These are phyloP conservation scores for Bipolaris victoriae DNA, from an alignment of 2,329 filamentous ascomycete species.

Conservation along the genomic window DNA sequence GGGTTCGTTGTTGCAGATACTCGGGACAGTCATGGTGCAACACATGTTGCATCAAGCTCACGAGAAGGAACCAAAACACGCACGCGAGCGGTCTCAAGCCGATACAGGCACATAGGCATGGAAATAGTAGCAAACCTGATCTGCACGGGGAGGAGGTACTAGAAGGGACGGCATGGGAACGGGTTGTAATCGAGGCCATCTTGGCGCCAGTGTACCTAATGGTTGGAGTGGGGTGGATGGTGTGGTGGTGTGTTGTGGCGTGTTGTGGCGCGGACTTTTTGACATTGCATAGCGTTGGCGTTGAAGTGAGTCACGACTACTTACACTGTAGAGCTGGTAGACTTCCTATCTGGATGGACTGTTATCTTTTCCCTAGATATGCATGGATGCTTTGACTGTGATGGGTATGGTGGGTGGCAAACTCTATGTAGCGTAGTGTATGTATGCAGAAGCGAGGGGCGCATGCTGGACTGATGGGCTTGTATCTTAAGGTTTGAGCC, in stretches of 20 bases:
- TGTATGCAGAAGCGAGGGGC: too few species aligned
- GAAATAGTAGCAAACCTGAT: background rate
- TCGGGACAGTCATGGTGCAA: slow-evolving; percentile 27
- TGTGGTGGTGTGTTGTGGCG: background rate
- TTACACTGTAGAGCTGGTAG: background rate
- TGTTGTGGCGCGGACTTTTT: slow-evolving; percentile 11
- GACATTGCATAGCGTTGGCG: slow-evolving; percentile 43
- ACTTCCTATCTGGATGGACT: slow-evolving; percentile 1
- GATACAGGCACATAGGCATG: slow-evolving; percentile 11
- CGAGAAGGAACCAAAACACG: slow-evolving; percentile 29
- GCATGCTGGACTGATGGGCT: background rate
- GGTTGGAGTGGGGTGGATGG: slow-evolving; percentile 4
- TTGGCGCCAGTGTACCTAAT: slow-evolving; percentile 8
- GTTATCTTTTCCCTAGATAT: too few species aligned
- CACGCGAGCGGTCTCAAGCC: slow-evolving; percentile 22
- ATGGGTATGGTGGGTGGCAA: too few species aligned
- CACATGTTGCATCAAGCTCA: slow-evolving; percentile 44
- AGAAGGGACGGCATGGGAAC: slow-evolving; percentile 12
- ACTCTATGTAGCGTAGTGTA: background rate
- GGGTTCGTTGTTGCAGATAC: slow-evolving; percentile 17
- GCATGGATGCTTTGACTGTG: too few species aligned
- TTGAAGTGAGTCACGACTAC: slow-evolving; percentile 18
- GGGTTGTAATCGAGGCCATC: background rate
- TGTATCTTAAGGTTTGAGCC: background rate
- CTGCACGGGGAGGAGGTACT: background rate